Conservation (phyloP, 2,329 filamentous ascomycete species). For the Epicoccum nigrum region DNA sequence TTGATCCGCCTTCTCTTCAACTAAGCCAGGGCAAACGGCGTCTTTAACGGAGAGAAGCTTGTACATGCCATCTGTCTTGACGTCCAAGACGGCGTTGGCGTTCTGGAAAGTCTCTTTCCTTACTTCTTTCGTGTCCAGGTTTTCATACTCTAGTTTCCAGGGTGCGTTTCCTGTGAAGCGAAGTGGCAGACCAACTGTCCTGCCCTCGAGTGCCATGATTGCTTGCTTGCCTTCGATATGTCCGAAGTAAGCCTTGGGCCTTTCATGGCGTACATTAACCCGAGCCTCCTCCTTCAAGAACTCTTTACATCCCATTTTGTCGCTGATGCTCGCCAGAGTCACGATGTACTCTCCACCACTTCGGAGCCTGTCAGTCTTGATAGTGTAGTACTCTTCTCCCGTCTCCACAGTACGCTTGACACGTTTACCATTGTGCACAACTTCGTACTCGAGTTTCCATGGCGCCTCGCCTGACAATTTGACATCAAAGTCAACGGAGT, state of each 20-base stretch:
- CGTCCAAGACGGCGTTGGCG: constrained; percentile 72
- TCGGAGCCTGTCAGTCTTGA: constrained; percentile 74
- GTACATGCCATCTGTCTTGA: constrained; percentile 74
- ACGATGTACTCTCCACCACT: constrained; percentile 91
- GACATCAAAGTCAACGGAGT: constrained; percentile 76
- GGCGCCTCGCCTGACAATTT: constrained; percentile 80
- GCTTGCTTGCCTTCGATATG: constrained; percentile 79
- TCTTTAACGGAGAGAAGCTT: constrained; percentile 80
- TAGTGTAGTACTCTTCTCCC: constrained; percentile 66
- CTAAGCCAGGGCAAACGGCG: constrained; percentile 77
- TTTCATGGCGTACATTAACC: constrained; percentile 85
- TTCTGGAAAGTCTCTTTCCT: constrained; percentile 56
- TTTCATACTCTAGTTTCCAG: constrained; percentile 80
- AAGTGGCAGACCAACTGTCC: constrained; percentile 75
- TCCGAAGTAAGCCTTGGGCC: constrained; percentile 85
- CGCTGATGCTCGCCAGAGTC: constrained; percentile 82
- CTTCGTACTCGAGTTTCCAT: constrained; percentile 89
- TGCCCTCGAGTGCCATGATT: constrained; percentile 77
- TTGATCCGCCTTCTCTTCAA: constrained; percentile 73
- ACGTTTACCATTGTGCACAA: constrained; percentile 87
- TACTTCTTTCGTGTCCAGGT: constrained; percentile 59
- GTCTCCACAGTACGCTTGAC: constrained; percentile 72
- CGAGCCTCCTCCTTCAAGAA: constrained; percentile 83
- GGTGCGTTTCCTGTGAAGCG: constrained; percentile 84
- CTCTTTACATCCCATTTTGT: constrained; percentile 84